A percentile compares a stretch with the other conserved stretches of the same genome.
These are phyloP conservation scores for Proliferodiscus dingleyae DNA, from an alignment of 2,329 filamentous ascomycete genomes.

Conservation along the genomic window DNA sequence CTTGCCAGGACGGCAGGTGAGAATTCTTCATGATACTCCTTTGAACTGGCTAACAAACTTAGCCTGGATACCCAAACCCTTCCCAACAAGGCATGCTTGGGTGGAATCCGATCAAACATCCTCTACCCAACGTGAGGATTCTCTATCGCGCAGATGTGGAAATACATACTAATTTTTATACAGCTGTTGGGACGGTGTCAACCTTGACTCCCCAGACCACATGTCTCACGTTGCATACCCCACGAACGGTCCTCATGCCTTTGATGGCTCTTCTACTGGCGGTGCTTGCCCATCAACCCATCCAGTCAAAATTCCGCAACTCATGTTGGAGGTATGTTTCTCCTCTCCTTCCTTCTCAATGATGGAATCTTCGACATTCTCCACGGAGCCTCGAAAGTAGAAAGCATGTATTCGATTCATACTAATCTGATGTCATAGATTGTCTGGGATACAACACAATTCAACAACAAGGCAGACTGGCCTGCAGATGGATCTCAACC, in stretches of 20 bases:
- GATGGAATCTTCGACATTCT: no score
- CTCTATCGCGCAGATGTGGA: no score
- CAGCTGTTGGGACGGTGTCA: constrained; percentile 38
- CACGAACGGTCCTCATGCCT: constrained; percentile 23
- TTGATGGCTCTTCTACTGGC: constrained; percentile 32
- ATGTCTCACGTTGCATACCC: constrained; percentile 27
- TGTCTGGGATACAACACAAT: constrained; percentile 42
- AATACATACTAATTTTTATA: constrained; percentile 24
- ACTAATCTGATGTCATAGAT: constrained; percentile 48
- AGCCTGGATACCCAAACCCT: constrained; percentile 42
- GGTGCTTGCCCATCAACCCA: constrained; percentile 29
- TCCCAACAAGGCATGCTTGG: constrained; percentile 48
- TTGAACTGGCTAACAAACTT: constrained; percentile 47
- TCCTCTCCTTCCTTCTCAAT: no score
- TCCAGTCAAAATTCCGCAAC: constrained; percentile 43
- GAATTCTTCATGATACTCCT: constrained; percentile 38
- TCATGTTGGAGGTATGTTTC: constrained; percentile 43
- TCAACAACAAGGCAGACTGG: constrained; percentile 41
- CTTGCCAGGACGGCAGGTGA: constrained; percentile 48
- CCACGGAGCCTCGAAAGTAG: constrained; percentile 10
- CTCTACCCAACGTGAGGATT: constrained; percentile 45
- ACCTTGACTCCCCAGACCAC: constrained; percentile 20
- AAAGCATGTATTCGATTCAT: neutral
- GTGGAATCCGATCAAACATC: constrained; percentile 48
- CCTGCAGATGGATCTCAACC: constrained; percentile 41